Percentiles rank a stretch among this genome's conserved stretches.
These are phyloP conservation scores for Paraphaeosphaeria sporulosa DNA, from an alignment of 2,329 filamentous ascomycete genomes.

Conservation along the genomic window DNA sequence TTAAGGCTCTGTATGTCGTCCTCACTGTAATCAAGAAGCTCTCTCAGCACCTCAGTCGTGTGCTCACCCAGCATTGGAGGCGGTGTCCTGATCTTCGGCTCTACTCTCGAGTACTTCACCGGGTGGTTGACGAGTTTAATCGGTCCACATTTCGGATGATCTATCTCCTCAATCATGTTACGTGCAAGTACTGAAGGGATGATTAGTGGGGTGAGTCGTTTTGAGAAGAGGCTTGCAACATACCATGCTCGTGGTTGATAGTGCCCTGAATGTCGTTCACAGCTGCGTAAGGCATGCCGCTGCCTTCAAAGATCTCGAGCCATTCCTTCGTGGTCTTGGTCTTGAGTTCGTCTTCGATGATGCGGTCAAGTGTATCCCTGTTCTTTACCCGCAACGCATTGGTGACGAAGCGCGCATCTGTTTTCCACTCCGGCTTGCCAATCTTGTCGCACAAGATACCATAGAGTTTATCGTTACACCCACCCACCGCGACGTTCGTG, in stretches of 20 bases:
- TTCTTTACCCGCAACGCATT: constrained; percentile 70
- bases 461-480: constrained; percentile 69
- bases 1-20: constrained; percentile 32
- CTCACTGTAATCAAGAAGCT: constrained; percentile 37
- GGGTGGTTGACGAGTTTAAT: constrained; percentile 92
- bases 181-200: constrained; percentile 67
- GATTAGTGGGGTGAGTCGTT: background rate
- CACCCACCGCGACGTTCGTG: constrained; percentile 68
- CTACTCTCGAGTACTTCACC: constrained; percentile 87
- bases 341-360: constrained; percentile 77
- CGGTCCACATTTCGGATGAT: constrained; percentile 81
- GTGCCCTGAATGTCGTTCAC: constrained; percentile 91
- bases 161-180: constrained; percentile 86
- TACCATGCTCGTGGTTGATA: constrained; percentile 82
- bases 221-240: constrained; percentile 30
- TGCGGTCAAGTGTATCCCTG: constrained; percentile 75
- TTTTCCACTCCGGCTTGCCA: constrained; percentile 64
- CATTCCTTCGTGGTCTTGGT: constrained; percentile 86
- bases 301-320: constrained; percentile 86
- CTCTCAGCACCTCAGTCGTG: constrained; percentile 43
- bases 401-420: constrained; percentile 63
- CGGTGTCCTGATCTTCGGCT: constrained; percentile 75
- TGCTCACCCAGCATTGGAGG: constrained; percentile 77
- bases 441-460: constrained; percentile 66
- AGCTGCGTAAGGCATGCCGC: constrained; percentile 89